phyloP scores from a whole-genome alignment of 2,329 filamentous ascomycete genomes.

The Lasiodiplodia theobromae region DNA sequence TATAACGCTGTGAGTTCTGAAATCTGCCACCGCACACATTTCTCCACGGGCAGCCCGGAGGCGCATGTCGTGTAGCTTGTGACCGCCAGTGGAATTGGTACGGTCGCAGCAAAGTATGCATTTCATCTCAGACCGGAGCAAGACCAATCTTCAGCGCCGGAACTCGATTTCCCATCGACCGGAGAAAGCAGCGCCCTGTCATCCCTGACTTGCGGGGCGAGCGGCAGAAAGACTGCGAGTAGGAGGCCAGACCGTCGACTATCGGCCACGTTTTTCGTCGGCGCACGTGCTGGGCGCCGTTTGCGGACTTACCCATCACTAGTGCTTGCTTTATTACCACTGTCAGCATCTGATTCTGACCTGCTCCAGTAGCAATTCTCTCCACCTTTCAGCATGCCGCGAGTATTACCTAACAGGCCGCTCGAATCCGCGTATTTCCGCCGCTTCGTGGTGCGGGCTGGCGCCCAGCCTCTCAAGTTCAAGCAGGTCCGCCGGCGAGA shows the following conservation, averaged over 20 bases:
- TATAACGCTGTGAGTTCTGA: not conserved
- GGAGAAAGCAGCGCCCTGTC: too few species aligned
- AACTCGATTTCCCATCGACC: too few species aligned
- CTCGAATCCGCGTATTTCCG: not conserved
- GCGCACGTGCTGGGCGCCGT: not conserved
- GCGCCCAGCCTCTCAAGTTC: not conserved
- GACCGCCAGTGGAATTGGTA: too few species aligned
- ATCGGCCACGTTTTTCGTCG: not conserved
- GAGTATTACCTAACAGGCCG: constrained; percentile 12
- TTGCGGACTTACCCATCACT: not conserved
- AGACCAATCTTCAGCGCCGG: too few species aligned
- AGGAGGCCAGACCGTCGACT: not conserved
- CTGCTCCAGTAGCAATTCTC: not conserved
- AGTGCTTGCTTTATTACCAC: not conserved
- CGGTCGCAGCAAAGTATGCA: too few species aligned
- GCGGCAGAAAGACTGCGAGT: too few species aligned
- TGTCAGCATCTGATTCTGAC: not conserved
- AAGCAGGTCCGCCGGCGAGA: constrained; percentile 1
- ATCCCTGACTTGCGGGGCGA: too few species aligned
- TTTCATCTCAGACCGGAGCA: too few species aligned
- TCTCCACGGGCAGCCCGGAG: not conserved
- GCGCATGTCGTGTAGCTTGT: too few species aligned
- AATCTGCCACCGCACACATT: not conserved
- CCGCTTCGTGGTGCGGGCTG: not conserved
- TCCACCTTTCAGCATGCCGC: not conserved